Conservation (phyloP, 805 yeast species). For the Kuraishia floccosa region DNA sequence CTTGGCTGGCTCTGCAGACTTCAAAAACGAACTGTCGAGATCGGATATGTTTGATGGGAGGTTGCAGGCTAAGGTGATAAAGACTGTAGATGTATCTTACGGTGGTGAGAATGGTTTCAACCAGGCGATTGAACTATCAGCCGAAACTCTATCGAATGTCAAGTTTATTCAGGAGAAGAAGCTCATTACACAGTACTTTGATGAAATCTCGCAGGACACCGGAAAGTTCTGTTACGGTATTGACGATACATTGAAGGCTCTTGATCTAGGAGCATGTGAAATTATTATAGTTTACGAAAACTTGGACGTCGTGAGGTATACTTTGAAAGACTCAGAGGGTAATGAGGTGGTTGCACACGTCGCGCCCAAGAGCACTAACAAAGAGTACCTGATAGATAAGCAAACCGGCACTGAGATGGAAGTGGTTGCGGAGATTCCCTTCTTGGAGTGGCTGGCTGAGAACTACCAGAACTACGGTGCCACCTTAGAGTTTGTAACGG, state of each 20-base stretch:
- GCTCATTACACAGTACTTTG: constrained; percentile 83
- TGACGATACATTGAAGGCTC: constrained; percentile 91
- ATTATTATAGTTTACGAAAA: constrained; percentile 88
- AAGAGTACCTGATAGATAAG: constrained; percentile 69
- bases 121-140: constrained; percentile 96
- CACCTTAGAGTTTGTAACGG: constrained; percentile 89
- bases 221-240: constrained; percentile 98
- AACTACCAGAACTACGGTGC: constrained; percentile 94
- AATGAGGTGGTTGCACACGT: constrained; percentile 63
- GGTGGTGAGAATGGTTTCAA: constrained; percentile 99
- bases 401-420: constrained; percentile 90
- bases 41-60: constrained; percentile 92
- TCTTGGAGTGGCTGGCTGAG: constrained; percentile 97
- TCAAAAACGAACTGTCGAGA: constrained; percentile 86
- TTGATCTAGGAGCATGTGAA: constrained; percentile 95
- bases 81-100: constrained; percentile 92
- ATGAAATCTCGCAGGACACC: constrained; percentile 94
- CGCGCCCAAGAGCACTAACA: constrained; percentile 62
- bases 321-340: constrained; percentile 76
- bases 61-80: constrained; percentile 75
- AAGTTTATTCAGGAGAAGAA: constrained; percentile 98
- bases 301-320: constrained; percentile 74
- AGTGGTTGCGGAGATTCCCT: constrained; percentile 67
- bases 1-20: constrained; percentile 98
- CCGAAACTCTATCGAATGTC: constrained; percentile 94